Evolutionary conservation across 1,284 basidiomycete species (phyloP), one percentile per base, ranked within the genome.

Genomic region (Cutaneotrichosporon spelunceum): DNA sequence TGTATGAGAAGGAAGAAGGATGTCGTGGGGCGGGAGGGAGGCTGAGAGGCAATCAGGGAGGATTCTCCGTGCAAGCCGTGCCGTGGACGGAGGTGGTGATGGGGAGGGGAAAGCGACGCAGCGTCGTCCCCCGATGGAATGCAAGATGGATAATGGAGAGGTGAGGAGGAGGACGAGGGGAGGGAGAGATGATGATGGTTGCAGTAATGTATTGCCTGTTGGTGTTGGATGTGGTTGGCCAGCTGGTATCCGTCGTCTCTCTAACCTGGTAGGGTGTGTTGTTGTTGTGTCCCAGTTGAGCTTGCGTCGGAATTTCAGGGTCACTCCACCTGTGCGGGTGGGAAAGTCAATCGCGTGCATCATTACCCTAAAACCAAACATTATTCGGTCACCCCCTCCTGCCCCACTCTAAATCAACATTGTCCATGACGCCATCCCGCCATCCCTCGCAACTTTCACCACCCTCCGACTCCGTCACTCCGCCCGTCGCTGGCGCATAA

Each of bases 261-360:
- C n/a, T n/a, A n/a, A n/a, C n/a, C n/a, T n/a, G n/a, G n/a, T n/a
- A n/a, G n/a, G n/a, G n/a, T n/a, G n/a, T n/a, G n/a, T 50, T 50
- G 48, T 50, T 50, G 48, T 50, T 24, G 23, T 47, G 45, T 26
- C 23, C 45, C 4, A 19, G 23, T 5, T 26, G 23, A 47, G 45
- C 23, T 26, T 47, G 45, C 23, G 16, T 24, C 23, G 7, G 45
- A 10, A 13, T 26, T 42, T 42, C 14, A 21, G 10, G 45, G 23
- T 21, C 23, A 26, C 3, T 11, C 2, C 4, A 26, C 24, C 23
- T 47, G 24, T 8, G 6, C 7, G 14, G 13, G 13, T 29, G 19
- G 26, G 48, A 50, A 50, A 50, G 48, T 50, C 48, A 50, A 16
- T 50, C 48, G 48, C 48, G 48, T 50, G 27, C 11, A 50, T 50